These are phyloP conservation scores for Chaetomium cochliodes DNA, from an alignment of 495 filamentous ascomycete species.

Conservation along the genomic window DNA sequence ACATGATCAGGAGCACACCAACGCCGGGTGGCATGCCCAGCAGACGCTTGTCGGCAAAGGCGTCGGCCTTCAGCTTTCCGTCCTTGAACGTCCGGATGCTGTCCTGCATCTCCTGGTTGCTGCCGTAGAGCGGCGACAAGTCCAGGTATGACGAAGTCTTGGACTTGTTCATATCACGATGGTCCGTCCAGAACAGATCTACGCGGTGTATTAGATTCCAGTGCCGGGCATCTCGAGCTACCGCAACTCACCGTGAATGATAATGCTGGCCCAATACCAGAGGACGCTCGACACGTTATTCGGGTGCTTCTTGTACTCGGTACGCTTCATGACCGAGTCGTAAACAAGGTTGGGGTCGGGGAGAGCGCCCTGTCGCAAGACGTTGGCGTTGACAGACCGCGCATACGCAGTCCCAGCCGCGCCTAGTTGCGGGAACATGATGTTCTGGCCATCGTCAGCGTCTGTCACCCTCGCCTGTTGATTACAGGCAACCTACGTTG, in stretches of 20 bases:
- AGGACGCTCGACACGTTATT: conserved; percentile 84
- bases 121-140: conserved; percentile 81
- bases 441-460: conserved; percentile 36
- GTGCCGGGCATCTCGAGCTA: neutral
- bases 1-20: conserved; percentile 70
- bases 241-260: conserved; percentile 64
- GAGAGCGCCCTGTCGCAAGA: conserved; percentile 59
- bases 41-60: conserved; percentile 73
- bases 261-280: conserved; percentile 86
- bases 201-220: neutral
- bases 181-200: conserved; percentile 46
- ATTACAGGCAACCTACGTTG: conserved; percentile 34
- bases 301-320: conserved; percentile 47
- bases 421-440: conserved; percentile 46
- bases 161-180: conserved; percentile 53
- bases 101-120: conserved; percentile 72
- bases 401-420: conserved; percentile 62
- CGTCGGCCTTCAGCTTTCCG: conserved; percentile 81
- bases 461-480: neutral
- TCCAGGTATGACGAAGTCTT: conserved; percentile 84
- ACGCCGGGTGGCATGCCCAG: conserved; percentile 85
- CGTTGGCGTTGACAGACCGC: conserved; percentile 64
- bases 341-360: conserved; percentile 79
- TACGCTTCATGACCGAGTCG: conserved; percentile 60
- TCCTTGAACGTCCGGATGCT: conserved; percentile 74